These are phyloP conservation scores for Rhodotorula sp. DNA, from an alignment of 1,284 basidiomycete genomes.

Conservation along the genomic window DNA sequence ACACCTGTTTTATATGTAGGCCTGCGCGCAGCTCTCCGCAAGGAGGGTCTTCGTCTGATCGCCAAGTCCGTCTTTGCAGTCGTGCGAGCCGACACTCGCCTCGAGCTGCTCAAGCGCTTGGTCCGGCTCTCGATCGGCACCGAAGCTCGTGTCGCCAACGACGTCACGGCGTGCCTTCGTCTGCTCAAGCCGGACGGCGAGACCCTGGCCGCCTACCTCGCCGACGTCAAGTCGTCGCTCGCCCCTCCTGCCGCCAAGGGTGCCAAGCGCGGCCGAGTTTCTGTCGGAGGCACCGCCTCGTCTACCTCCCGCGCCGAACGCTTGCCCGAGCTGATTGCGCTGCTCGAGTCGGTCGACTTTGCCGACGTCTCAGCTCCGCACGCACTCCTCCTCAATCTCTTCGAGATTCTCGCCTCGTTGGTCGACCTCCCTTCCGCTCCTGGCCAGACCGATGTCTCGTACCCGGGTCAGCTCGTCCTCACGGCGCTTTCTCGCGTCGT, in stretches of 20 bases:
- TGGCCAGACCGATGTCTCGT: slow-evolving; percentile 32
- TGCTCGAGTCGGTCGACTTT: slow-evolving; percentile 39
- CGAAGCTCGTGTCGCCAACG: slow-evolving; percentile 26
- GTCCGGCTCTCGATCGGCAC: slow-evolving; percentile 24
- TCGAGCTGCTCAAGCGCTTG: slow-evolving; percentile 35
- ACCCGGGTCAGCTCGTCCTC: slow-evolving; percentile 39
- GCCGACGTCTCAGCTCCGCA: slow-evolving; percentile 20
- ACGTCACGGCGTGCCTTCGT: slow-evolving; percentile 30
- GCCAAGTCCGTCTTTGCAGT: slow-evolving; percentile 19
- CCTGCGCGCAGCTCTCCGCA: slow-evolving; percentile 22
- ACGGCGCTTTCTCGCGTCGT: slow-evolving; percentile 25
- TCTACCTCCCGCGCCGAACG: slow-evolving; percentile 21
- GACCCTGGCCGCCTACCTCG: slow-evolving; percentile 36
- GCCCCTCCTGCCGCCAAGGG: slow-evolving; percentile 24
- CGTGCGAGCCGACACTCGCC: slow-evolving; percentile 26
- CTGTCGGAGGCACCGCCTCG: slow-evolving; percentile 17
- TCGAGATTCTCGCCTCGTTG: slow-evolving; percentile 36
- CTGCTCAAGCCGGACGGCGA: slow-evolving; percentile 24
- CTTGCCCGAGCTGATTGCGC: slow-evolving; percentile 36
- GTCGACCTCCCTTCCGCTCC: slow-evolving; percentile 34
- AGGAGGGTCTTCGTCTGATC: slow-evolving; percentile 22
- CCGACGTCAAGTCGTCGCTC: slow-evolving; percentile 25
- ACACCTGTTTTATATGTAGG: not conserved
- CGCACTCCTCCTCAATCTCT: slow-evolving; percentile 31
- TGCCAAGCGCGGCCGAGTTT: slow-evolving; percentile 35